Base-by-base conservation (phyloP, 2,329 filamentous ascomycete species). In the Grosmannia serpens region DNA sequence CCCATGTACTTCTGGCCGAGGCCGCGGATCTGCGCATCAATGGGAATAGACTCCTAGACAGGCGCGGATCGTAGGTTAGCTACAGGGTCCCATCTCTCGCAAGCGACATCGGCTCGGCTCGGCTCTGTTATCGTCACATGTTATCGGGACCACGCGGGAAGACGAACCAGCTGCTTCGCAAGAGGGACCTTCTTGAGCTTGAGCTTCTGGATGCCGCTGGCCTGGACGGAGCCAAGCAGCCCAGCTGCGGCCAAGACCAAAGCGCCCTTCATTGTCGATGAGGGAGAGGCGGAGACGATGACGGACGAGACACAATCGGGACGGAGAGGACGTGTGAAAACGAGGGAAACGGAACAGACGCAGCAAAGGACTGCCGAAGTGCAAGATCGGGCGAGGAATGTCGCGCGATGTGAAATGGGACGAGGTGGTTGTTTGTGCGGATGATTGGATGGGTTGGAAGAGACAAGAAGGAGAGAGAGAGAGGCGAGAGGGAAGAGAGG, bases 1-100 rank as follows among this genome's bases (percentile, higher is more conserved):
- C 91, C 91, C 83, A 97, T 88, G 80, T 96, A 96, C 83, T 97
- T 99, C 80, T 97, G 92, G 64, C 89, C 85, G 61, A 99, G 84
- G 63, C 86, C 84, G 71, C 86, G 84, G 66, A 90, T 81, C 70
- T 97, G 92, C 62, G 85, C 78, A 70, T 90, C 84, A 70, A 99
- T 85, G 70, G 87, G 88, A 70, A 87, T 82, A 65, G 84, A 78
- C 71, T 88, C 83, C 89, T 94, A 58, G 57, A 31, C 0, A 26
- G 4, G 6, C 10, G 24, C 6, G 8, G 22, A 38, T 22, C 8
- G 20, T n/a, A 17, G 20, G n/a, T 47, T 56, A 47, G 41, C 29
- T 22, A 17, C 15, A 8, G n/a, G 6, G 44, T 2, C 17, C 41
- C 47, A 29, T 50, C 24, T 24, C 26, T 47, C 15, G n/a, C 8